phyloP scores from a whole-genome alignment of 2,329 filamentous ascomycete species.

The Aspergillus sp. region DNA sequence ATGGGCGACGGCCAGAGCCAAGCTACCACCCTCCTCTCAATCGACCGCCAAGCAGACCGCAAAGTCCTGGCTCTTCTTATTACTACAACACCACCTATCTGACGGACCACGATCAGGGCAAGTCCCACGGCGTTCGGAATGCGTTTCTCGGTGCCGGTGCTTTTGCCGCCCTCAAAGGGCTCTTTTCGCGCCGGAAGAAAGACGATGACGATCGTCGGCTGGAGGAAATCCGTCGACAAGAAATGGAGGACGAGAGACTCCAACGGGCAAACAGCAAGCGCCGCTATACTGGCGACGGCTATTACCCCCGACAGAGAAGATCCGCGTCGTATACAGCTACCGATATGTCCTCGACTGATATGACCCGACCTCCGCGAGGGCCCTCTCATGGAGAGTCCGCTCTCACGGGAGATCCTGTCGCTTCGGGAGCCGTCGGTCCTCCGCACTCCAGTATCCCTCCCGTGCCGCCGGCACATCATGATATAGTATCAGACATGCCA shows the following conservation, averaged over 20 bases:
- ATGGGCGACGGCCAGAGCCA: conserved; percentile 53
- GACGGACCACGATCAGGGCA: conserved; percentile 42
- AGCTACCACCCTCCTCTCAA: conserved; percentile 30
- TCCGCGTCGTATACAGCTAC: conserved; percentile 35
- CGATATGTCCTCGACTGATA: conserved; percentile 37
- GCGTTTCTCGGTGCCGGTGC: conserved; percentile 67
- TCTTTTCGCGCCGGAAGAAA: conserved; percentile 59
- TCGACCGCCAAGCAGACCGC: conserved; percentile 34
- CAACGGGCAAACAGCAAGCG: conserved; percentile 55
- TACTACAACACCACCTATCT: conserved; percentile 41
- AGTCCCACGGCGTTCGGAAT: conserved; percentile 54
- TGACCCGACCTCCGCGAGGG: conserved; percentile 29
- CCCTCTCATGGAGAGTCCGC: conserved; percentile 34
- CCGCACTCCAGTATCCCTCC: conserved; percentile 37
- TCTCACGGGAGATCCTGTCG: conserved; percentile 30
- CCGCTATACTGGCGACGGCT: conserved; percentile 70
- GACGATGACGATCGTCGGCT: conserved; percentile 60
- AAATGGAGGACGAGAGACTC: conserved; percentile 53
- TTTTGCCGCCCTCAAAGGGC: conserved; percentile 57
- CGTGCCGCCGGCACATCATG: conserved; percentile 40
- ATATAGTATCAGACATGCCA: conserved; percentile 33
- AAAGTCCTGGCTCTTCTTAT: conserved; percentile 36
- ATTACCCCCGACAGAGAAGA: conserved; percentile 31
- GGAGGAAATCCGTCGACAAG: conserved; percentile 51
- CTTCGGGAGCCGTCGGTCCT: conserved; percentile 29